Evolutionary conservation across 164 flowering plant species (phyloP).

Genomic region (Vitis cinerea): DNA sequence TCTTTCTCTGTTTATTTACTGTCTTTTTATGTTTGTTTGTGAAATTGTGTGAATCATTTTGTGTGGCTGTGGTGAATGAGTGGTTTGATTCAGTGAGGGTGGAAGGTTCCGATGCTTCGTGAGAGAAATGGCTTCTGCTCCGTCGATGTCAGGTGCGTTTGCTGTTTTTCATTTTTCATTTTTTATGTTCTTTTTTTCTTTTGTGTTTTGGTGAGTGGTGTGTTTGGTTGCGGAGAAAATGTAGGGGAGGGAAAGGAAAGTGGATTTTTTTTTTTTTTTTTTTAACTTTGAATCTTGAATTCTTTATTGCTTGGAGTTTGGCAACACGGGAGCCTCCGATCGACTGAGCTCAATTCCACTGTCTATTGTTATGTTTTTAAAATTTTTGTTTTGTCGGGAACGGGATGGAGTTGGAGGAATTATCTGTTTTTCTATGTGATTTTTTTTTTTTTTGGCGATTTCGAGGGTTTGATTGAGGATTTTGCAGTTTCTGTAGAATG

Average conservation of each 20-base stretch:
- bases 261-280: no score
- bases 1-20: background rate
- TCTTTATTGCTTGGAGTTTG: no score
- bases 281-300: no score
- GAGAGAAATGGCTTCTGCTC: slow-evolving; percentile 53
- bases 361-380: no score
- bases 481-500: slow-evolving; percentile 80
- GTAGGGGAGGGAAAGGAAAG: background rate
- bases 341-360: no score
- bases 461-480: slow-evolving; percentile 1
- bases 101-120: slow-evolving; percentile 29
- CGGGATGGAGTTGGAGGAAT: no score
- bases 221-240: slow-evolving; percentile 15
- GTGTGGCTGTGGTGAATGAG: slow-evolving; percentile 12
- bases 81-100: slow-evolving; percentile 36
- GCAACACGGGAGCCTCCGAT: no score
- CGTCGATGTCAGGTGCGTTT: slow-evolving; percentile 58
- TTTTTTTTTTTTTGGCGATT: background rate
- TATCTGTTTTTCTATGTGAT: background rate
- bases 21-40: slow-evolving; percentile 1
- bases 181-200: background rate
- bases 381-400: background rate
- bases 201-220: background rate
- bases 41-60: background rate
- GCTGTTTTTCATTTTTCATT: background rate